A percentile compares a stretch with the other conserved stretches of the same genome.
Evolutionary conservation across 768 basidiomycete genomes (phyloP).

Genomic region (Boletus rex-veris): DNA sequence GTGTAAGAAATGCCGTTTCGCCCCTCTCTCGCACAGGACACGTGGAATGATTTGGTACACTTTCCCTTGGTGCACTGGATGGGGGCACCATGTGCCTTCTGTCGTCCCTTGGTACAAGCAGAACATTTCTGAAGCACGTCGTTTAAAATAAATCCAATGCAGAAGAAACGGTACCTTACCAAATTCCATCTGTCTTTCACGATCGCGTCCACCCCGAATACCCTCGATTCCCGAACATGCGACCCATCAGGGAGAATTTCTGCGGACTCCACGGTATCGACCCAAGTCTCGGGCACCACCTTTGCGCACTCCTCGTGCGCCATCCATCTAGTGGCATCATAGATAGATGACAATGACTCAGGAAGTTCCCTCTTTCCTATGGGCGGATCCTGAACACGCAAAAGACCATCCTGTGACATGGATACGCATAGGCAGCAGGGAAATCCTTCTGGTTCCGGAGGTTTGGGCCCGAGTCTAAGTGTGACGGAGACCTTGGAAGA

Average conservation of each 20-base stretch:
- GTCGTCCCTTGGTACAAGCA: conserved; percentile 66
- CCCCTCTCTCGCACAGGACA: conserved; percentile 73
- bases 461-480: conserved; percentile 64
- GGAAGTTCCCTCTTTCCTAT: conserved; percentile 48
- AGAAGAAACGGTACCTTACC: conserved; percentile 44
- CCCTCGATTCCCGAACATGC: conserved; percentile 44
- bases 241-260: conserved; percentile 31
- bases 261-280: conserved; percentile 59
- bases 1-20: conserved; percentile 54
- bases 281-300: conserved; percentile 89
- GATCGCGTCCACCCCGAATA: conserved; percentile 85
- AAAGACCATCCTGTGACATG: conserved; percentile 47
- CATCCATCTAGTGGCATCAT: conserved; percentile 48
- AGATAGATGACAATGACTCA: conserved; percentile 31
- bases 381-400: conserved; percentile 69
- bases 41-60: conserved; percentile 90
- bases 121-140: conserved; percentile 75
- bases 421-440: conserved; percentile 73
- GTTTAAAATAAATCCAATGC: not conserved
- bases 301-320: conserved; percentile 80
- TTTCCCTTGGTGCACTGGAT: conserved; percentile 95
- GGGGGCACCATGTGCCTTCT: conserved; percentile 72
- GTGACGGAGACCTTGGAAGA: conserved; percentile 50
- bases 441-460: conserved; percentile 50
- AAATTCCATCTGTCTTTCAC: conserved; percentile 91